Base-by-base conservation (phyloP, 768 basidiomycete genomes). In the Mycena galopus region DNA sequence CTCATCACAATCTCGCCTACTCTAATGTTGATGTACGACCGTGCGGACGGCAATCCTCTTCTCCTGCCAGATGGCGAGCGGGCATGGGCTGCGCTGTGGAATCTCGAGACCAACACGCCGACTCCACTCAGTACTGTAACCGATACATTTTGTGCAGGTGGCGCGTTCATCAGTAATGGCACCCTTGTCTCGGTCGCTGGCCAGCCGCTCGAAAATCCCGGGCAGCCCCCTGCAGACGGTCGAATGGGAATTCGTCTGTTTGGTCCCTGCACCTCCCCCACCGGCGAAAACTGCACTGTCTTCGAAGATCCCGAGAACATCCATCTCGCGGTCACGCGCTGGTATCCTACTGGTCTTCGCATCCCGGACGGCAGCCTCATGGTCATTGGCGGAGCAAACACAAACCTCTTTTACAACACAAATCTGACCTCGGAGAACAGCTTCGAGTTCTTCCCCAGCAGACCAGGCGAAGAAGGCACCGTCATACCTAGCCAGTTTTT, bases 381-480 rank as follows among this genome's bases (percentile, higher is more conserved):
- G 75, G 56, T 77, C 33, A 65, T 79, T 72, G 83, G 84, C 4
- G 82, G 85, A n/a, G 85, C 83, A 75, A 83, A 86, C 79, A 82
- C 39, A 10, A 55, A 47, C 44, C 55, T 67, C 2, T 77, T 77
- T 47, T 75, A 75, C 16, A 78, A 75, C 53, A 66, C 59, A 6
- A 73, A 42, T 9, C 53, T 70, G 44, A 47, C 32, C 21, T 50
- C 69, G 30, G 70, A 64, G 58, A 65, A 75, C 42, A 71, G 65
- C 32, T 58, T 78, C 57, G 77, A 78, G 60, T 78, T 78, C 59
- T 78, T 77, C 73, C 77, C 77, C 35, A 74, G 73, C 62, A 64
- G 55, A 44, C 67, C 69, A 21, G 73, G 73, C 51, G 76, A 77
- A n/a, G 60, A 32, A 21, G 74, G 71, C 50, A 71, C 39, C 27